Percentiles rank a stretch among this genome's conserved stretches.
Conservation (phyloP, 257 asterid species). For the Petunia secreta region DNA sequence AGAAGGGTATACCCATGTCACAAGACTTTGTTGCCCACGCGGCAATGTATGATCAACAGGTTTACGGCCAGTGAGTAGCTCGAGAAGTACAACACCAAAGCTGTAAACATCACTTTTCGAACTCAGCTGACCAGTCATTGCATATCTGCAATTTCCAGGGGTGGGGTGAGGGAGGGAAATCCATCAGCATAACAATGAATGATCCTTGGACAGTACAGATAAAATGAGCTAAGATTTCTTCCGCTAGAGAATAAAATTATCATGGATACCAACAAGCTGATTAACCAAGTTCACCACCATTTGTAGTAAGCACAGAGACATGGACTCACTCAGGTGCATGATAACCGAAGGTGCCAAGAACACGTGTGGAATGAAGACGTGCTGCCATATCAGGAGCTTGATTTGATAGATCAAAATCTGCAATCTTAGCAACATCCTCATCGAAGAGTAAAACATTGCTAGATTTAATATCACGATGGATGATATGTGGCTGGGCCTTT, state of each 20-base stretch:
- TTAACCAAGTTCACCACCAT: no score
- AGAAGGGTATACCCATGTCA: slow-evolving; percentile 60
- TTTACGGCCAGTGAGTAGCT: slow-evolving; percentile 72
- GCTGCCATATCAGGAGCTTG: slow-evolving; percentile 82
- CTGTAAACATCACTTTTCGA: slow-evolving; percentile 52
- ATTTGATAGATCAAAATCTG: slow-evolving; percentile 75
- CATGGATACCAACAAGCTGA: no score
- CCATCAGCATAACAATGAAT: no score
- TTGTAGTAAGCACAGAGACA: not conserved
- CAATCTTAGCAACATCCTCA: slow-evolving; percentile 71
- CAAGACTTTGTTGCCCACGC: slow-evolving; percentile 74
- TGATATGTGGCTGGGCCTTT: slow-evolving; percentile 66
- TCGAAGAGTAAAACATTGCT: slow-evolving; percentile 69
- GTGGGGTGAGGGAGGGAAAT: no score
- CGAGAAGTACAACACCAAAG: slow-evolving; percentile 53
- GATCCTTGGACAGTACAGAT: no score
- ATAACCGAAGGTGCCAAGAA: slow-evolving; percentile 80
- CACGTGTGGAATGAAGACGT: slow-evolving; percentile 81
- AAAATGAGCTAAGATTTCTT: no score
- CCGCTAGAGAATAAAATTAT: no score
- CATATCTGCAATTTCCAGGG: slow-evolving; percentile 46
- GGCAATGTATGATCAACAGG: slow-evolving; percentile 77
- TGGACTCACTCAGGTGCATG: slow-evolving; percentile 74
- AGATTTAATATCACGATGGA: slow-evolving; percentile 76
- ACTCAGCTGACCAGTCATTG: slow-evolving; percentile 78